Evolutionary conservation across 768 basidiomycete genomes (phyloP), one percentile per base, ranked within the genome.

Genomic region (Tylopilus rubrobrunneus): DNA sequence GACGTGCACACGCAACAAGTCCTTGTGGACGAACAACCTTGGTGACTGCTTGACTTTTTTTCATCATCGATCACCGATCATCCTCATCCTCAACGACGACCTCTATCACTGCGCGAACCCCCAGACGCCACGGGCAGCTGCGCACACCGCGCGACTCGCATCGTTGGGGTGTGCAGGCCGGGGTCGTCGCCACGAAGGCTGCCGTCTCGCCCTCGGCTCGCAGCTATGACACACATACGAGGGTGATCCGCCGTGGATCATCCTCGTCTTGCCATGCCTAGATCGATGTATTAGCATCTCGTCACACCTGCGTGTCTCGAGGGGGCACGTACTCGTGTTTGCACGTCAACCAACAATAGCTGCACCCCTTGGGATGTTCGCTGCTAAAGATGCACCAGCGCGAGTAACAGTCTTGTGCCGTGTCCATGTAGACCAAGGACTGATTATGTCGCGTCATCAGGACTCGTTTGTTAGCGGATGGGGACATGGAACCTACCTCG

Each of bases 391-490:
- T 23, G 33, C 67, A 69, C 51, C 58, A 49, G 25, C 66, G 67
- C 21, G 68, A 70, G 40, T 62, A 69, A 21, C 67, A 69, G 14
- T 69, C 67, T 52, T 69, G 67, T 0, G 67, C 64, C 2, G 64
- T 56, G 46, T 68, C 68, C 62, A 68, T 70, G 51, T 70, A 69
- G 25, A 42, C 36, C 4, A 53, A 36, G 42, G 49, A 53, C 64
- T 68, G n/a, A 53, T 6, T 23, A 12, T 0, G 23, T 31, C 29
- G 4, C 2, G 10, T 23, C 11, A 34, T 55, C 45, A 33, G 8
- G 12, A 14, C n/a, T 21, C 1, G 51, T 29, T 10, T 15, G 5
- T 15, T 12, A 14, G 19, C 1, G 8, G 5, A 14, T 6, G 15
- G 27, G 10, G 34, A 34, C 34, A 19, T 7, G 11, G 40, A 8